These are phyloP conservation scores for Coniophora puteana DNA, from an alignment of 1,284 basidiomycete genomes.

Conservation along the genomic window DNA sequence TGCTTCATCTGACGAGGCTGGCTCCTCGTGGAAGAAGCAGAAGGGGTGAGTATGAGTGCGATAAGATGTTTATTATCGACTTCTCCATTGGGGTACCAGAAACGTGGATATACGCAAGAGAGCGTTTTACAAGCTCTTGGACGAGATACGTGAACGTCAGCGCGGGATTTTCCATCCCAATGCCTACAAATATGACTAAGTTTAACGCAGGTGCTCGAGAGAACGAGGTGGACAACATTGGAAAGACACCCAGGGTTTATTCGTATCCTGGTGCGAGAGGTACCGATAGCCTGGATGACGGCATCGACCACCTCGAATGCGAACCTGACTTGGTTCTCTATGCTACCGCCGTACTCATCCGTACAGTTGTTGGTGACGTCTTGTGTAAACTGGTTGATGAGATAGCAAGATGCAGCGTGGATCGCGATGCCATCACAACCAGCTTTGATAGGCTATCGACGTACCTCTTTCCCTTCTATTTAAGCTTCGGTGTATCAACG, in stretches of 20 bases:
- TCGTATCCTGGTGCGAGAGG: conserved; percentile 40
- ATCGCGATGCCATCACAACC: conserved; percentile 55
- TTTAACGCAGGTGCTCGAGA: too few relatives aligned
- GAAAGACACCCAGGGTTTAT: too few relatives aligned
- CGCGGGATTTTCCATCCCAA: conserved; percentile 25
- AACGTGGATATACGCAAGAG: conserved; percentile 54
- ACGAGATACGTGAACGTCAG: conserved; percentile 36
- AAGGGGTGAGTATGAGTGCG: too few relatives aligned
- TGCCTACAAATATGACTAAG: too few relatives aligned
- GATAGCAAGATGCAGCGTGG: conserved; percentile 52
- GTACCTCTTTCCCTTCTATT: conserved; percentile 2
- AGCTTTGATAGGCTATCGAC: too few relatives aligned
- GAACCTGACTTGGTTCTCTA: conserved; percentile 50
- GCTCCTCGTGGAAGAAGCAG: too few relatives aligned
- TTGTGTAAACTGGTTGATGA: conserved; percentile 36
- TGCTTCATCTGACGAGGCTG: too few relatives aligned
- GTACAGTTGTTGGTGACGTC: conserved; percentile 49
- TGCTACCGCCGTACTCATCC: conserved; percentile 51
- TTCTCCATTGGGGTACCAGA: too few relatives aligned
- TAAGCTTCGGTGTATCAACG: neutral
- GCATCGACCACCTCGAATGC: conserved; percentile 42
- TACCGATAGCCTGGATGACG: conserved; percentile 34
- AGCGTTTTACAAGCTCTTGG: conserved; percentile 25
- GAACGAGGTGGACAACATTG: too few relatives aligned
- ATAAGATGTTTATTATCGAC: too few relatives aligned